Conservation (phyloP, 2,329 filamentous ascomycete genomes). For the Dothideomycetidae sp. region DNA sequence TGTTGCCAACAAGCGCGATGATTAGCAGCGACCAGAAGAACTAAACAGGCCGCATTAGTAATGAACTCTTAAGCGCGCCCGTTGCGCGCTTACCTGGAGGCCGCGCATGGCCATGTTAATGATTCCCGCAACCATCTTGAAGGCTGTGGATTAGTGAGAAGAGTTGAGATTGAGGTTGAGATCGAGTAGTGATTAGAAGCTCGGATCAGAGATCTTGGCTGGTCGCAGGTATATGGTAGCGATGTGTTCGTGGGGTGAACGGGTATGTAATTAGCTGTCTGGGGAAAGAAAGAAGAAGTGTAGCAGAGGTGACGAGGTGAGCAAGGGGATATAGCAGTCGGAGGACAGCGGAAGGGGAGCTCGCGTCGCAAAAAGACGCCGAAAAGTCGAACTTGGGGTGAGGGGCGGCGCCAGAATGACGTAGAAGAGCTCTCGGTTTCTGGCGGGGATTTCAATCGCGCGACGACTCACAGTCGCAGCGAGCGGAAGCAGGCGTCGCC, state of each 20-base stretch:
- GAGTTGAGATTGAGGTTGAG: slow-evolving; percentile 6
- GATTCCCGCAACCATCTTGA: slow-evolving; percentile 13
- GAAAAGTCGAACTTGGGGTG: not conserved
- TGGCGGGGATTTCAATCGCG: not conserved
- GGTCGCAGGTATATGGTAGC: slow-evolving; percentile 3
- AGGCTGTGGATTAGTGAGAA: slow-evolving; percentile 7
- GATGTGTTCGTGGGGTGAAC: slow-evolving; percentile 9
- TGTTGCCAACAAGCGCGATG: slow-evolving; percentile 48
- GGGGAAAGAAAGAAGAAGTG: no score
- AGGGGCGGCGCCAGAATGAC: not conserved
- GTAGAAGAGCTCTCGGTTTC: not conserved
- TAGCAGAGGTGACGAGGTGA: slow-evolving; percentile 1
- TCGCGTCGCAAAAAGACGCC: no score
- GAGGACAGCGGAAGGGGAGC: not conserved
- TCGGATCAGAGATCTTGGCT: not conserved
- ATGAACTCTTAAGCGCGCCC: slow-evolving; percentile 7
- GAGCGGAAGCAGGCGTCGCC: no score
- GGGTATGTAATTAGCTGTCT: not conserved
- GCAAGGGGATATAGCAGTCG: no score
- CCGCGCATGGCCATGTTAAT: slow-evolving; percentile 18
- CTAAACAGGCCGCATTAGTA: no score
- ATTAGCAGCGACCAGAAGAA: slow-evolving; percentile 46
- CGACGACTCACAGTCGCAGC: not conserved
- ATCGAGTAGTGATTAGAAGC: slow-evolving; percentile 3
- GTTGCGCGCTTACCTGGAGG: slow-evolving; percentile 15